Conservation (phyloP, 2,329 filamentous ascomycete genomes). For the Arthrinium puccinioides region DNA sequence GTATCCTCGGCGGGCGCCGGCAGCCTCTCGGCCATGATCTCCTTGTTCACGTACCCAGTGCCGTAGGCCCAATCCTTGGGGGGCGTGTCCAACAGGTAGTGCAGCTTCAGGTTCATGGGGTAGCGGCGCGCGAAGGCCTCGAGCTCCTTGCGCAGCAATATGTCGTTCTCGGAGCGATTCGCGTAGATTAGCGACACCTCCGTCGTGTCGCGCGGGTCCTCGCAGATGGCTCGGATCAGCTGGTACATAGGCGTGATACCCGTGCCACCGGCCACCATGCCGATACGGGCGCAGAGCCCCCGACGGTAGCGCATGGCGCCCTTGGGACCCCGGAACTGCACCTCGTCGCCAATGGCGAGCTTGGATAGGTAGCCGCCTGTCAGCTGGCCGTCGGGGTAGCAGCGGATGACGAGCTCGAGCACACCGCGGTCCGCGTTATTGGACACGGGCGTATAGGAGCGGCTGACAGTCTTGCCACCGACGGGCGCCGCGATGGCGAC, state of each 20-base stretch:
- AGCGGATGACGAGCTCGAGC: conserved; percentile 43
- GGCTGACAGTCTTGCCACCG: conserved; percentile 34
- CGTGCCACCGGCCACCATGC: conserved; percentile 47
- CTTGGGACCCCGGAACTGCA: conserved; percentile 48
- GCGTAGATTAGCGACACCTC: conserved; percentile 51
- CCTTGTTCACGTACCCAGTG: conserved; percentile 42
- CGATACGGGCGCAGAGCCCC: conserved; percentile 34
- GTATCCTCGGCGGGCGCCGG: conserved; percentile 35
- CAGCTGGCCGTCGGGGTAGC: conserved; percentile 43
- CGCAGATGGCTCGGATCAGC: conserved; percentile 55
- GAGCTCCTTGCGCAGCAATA: conserved; percentile 48
- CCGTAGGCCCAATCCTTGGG: conserved; percentile 37
- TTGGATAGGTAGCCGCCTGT: conserved; percentile 40
- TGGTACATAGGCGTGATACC: conserved; percentile 54
- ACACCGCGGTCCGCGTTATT: conserved; percentile 41
- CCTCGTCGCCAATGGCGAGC: conserved; percentile 39
- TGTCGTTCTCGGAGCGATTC: conserved; percentile 51
- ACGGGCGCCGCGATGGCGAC: conserved; percentile 42
- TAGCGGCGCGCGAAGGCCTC: conserved; percentile 43
- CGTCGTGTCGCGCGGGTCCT: conserved; percentile 51
- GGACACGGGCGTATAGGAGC: conserved; percentile 48
- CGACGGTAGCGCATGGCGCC: conserved; percentile 46
- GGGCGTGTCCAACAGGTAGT: conserved; percentile 46
- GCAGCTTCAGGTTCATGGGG: conserved; percentile 45
- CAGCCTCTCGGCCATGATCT: conserved; percentile 41